Evolutionary conservation across 306 rosid species (phyloP), one percentile per base, ranked within the genome.

Genomic region (Nissolia schottii): DNA sequence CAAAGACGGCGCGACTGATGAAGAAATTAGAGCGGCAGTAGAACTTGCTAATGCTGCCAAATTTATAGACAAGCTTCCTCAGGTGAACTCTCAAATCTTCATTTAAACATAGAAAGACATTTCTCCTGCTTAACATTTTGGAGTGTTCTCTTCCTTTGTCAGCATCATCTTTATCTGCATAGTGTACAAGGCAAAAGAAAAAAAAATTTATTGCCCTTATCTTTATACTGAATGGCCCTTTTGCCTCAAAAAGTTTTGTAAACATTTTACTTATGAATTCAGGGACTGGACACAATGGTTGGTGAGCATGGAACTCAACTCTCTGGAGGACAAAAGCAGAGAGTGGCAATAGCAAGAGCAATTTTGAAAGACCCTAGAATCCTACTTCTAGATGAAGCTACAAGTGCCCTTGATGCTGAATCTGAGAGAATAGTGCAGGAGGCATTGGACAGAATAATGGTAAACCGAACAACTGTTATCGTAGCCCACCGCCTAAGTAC

Each of bases 401-500:
- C 79, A 65, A 79, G 83, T 41, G 93, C 93, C 20, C 88, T 88
- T 56, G 93, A 88, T 75, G 85, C 89, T 31, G 89, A 88, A 78
- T 88, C 94, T 70, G 91, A 88, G 80, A 83, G 85, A 22, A 34
- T 82, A 16, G 94, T 88, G 14, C 94, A 88, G 60, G 89, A 88
- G 83, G 90, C 91, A 38, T 40, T 89, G 64, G 91, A 86, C 58
- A 79, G 82, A 64, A 78, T 86, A 68, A 89, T 89, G 94, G 61
- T 76, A 25, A 82, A 82, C 66, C 73, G 90, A 55, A 89, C 92
- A 28, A 89, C 92, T 14, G 80, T 89, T 7, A 46, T 89, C 72
- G 96, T 89, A 34, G 96, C 96, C 7, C 96, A 87, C 57, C 92
- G 96, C 35, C 80, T 89, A 51, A 83, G 87, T 73, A 89, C 90